Conservation (phyloP, 73 alveolate genomes). For the Paramecium tetraurelia region DNA sequence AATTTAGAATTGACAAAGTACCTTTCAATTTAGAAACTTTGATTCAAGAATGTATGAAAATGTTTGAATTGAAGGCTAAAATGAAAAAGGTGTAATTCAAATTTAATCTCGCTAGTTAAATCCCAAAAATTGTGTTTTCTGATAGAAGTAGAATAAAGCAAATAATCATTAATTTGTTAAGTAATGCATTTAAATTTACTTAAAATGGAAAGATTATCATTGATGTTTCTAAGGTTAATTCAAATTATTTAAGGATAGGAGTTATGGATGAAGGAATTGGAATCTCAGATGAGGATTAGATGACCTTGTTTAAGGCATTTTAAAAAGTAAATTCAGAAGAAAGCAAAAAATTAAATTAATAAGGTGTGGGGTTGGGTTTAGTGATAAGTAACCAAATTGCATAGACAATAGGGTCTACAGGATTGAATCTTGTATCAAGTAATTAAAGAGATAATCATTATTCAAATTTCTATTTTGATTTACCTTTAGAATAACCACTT, state of each 20-base stretch:
- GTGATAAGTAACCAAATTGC: constrained; percentile 63
- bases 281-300: constrained; percentile 51
- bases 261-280: constrained; percentile 71
- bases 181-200: constrained; percentile 70
- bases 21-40: constrained; percentile 44
- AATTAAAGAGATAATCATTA: neutral
- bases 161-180: constrained; percentile 61
- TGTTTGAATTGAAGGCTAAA: constrained; percentile 48
- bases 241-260: neutral
- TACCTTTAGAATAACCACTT: neutral
- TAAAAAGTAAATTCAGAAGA: constrained; percentile 60
- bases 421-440: neutral
- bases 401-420: neutral
- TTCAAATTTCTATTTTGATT: neutral
- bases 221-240: neutral
- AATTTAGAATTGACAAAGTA: constrained; percentile 9
- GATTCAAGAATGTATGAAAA: constrained; percentile 11
- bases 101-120: neutral
- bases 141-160: constrained; percentile 65
- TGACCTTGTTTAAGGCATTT: constrained; percentile 58
- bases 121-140: neutral
- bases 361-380: constrained; percentile 72
- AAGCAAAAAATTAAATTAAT: constrained; percentile 3
- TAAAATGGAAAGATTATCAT: constrained; percentile 45
- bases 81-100: neutral